Evolutionary conservation across 2,329 filamentous ascomycete species (phyloP), one percentile per base, ranked within the genome.

Genomic region (Claviceps spartinae): DNA sequence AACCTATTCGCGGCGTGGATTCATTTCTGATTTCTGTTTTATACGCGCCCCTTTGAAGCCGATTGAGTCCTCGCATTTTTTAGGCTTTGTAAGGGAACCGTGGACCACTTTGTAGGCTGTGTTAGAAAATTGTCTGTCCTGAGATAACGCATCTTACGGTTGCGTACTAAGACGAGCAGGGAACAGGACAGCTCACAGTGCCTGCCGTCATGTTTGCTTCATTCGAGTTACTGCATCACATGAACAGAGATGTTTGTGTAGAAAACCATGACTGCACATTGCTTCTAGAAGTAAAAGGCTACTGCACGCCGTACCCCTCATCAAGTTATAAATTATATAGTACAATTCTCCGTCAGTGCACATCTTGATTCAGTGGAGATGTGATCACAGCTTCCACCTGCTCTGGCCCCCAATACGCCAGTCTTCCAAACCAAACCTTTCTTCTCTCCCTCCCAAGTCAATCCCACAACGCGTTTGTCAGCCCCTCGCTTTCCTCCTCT

Each of bases 311-410:
- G 5, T 7, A 7, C 8, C 51, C n/a, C 22, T 42, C 30, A 5
- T 26, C 42, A 34, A 24, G 7, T 40, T 40, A 26, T 44, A 44
- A 37, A 38, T 48, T 48, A 34, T 50, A 53, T 53, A n/a, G 45
- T 53, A 53, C 48, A 53, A 37, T 13, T 41, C 48, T 49, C 26
- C 48, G 24, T 50, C 30, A 42, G 22, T 49, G 42, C 24, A 36
- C n/a, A 42, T 26, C 40, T 48, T 54, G 24, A 37, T 48, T 51
- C 46, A 51, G 52, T 49, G 46, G 49, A 51, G 45, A 37, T 22
- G 18, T 34, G 24, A n/a, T 42, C 34, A n/a, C 24, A n/a, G 22
- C 45, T 48, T 30, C 48, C 48, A 30, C 24, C 26, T 50, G 26
- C 14, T 45, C n/a, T 34, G 24, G 26, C 40, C 20, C 41, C 4